Evolutionary conservation across 306 rosid genomes (phyloP).

Genomic region (Rosa multiflora): DNA sequence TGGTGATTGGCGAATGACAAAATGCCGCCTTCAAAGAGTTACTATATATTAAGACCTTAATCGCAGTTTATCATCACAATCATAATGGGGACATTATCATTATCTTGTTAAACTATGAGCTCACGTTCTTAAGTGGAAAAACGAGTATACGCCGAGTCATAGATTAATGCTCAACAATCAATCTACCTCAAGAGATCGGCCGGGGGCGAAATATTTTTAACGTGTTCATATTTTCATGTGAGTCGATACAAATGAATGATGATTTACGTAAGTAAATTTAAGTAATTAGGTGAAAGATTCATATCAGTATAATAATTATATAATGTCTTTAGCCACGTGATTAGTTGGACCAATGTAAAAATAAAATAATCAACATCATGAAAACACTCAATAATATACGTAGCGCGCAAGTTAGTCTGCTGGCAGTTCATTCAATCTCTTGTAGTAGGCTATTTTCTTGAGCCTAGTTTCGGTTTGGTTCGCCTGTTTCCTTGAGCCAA

Average conservation of each 20-base stretch:
- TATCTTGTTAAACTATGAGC: background rate
- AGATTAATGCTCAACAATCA: background rate
- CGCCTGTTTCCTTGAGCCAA: no score
- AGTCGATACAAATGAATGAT: background rate
- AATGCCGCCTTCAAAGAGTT: slow-evolving; percentile 12
- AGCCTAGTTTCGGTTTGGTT: no score
- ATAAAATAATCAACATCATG: background rate
- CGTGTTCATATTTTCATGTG: no score
- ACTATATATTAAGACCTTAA: slow-evolving; percentile 3
- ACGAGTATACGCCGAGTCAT: background rate
- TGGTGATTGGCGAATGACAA: slow-evolving; percentile 19
- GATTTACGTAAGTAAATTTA: no score
- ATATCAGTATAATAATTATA: background rate
- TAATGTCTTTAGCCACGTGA: background rate
- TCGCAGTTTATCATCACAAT: background rate
- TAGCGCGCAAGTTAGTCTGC: no score
- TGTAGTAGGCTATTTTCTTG: no score
- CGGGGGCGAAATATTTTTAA: no score
- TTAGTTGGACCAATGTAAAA: background rate
- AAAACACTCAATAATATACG: slow-evolving; percentile 20
- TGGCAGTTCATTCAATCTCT: no score
- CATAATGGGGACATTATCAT: background rate
- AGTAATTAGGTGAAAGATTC: background rate
- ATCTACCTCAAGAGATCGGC: background rate
- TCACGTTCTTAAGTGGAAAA: background rate